These are phyloP conservation scores for Bruguiera parviflora DNA, from an alignment of 345 rosid genomes.

Conservation along the genomic window DNA sequence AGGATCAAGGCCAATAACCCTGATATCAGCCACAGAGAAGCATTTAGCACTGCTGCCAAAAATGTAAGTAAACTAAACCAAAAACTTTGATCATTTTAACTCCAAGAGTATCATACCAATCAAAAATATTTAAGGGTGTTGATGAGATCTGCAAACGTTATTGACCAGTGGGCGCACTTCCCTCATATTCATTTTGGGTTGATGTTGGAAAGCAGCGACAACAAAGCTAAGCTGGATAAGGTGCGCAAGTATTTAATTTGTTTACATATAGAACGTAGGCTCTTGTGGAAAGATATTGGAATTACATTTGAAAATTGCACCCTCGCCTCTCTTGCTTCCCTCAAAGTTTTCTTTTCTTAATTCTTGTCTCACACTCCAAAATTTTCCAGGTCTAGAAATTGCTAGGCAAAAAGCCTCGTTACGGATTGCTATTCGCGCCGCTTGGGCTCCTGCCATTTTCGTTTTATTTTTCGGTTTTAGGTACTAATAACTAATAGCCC, in stretches of 20 bases:
- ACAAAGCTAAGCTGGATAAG: slow-evolving; percentile 45
- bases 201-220: slow-evolving; percentile 72
- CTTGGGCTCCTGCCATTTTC: too few species aligned
- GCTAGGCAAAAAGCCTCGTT: too few species aligned
- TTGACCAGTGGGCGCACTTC: slow-evolving; percentile 86
- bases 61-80: slow-evolving; percentile 49
- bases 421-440: too few species aligned
- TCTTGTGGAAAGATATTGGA: neutral
- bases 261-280: neutral
- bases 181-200: slow-evolving; percentile 89
- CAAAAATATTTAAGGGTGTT: neutral
- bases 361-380: too few species aligned
- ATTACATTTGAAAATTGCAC: too few species aligned
- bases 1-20: slow-evolving; percentile 98
- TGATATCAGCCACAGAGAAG: slow-evolving; percentile 94
- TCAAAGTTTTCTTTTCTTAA: too few species aligned
- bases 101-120: slow-evolving; percentile 2
- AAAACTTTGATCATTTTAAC: neutral
- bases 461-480: too few species aligned
- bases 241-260: slow-evolving; percentile 11
- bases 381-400: too few species aligned
- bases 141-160: neutral
- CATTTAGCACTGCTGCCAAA: slow-evolving; percentile 98
- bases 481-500: too few species aligned
- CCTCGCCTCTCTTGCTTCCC: too few species aligned